Evolutionary conservation across 1,284 basidiomycete species (phyloP), one percentile per base, ranked within the genome.

Genomic region (Xerocomus amazonicus): DNA sequence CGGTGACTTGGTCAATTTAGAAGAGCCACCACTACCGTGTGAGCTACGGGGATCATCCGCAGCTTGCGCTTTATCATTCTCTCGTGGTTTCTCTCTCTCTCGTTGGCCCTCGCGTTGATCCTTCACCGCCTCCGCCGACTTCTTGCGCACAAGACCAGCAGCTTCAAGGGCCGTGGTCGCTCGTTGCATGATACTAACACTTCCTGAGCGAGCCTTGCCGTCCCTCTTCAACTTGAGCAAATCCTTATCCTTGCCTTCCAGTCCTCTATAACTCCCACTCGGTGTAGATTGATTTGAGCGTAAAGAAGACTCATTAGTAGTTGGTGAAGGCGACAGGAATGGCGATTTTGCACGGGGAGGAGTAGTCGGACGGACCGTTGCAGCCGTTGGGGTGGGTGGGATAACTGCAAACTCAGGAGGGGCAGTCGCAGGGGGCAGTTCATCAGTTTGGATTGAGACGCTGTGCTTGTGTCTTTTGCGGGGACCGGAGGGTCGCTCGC

Each of bases 181-280:
- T 6, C 93, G 82, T 59, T 96, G 93, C 75, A 97, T 88, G 67
- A 97, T 95, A 62, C 87, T 94, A 48, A 96, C 87, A 50, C 92
- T 94, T 6, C 89, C 87, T 2, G 89, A 83, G 7, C 92, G 76
- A 28, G 67, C 71, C 62, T 92, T 93, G 47, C 74, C 65, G 4
- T 63, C 68, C 38, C 68, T 59, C 45, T 75, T 74, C 13, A 74
- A 73, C 56, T 82, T 87, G 23, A 68, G 64, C 14, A 61, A 60
- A 32, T 74, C 73, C 52, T 69, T 72, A 32, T 79, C 78, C 56
- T 73, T 75, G 47, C 72, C 71, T 57, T 77, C 65, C 7, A 51
- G 28, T 6, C 62, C 60, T 26, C 39, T 80, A 48, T 77, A 48
- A 54, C 78, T 81, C 13, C 79, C 76, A 23, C 75, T 75, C 1